phyloP scores from a whole-genome alignment of 768 basidiomycete genomes.

The Serpula lacrymans region DNA sequence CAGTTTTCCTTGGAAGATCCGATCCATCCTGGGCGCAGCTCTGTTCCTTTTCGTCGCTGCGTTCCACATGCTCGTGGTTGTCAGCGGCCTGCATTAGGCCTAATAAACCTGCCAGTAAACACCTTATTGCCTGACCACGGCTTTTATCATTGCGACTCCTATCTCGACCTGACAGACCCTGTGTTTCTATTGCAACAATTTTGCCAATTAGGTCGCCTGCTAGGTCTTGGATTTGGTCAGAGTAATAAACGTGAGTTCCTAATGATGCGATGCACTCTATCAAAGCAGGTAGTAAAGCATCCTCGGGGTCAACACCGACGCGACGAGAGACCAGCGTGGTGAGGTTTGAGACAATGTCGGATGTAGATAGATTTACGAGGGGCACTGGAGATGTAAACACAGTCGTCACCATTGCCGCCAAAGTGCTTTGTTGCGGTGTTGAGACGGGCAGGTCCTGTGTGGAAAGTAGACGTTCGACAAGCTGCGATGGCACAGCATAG shows the following conservation, averaged over 20 bases:
- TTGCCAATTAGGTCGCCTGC: conserved; percentile 79
- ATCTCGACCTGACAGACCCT: conserved; percentile 47
- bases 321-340: conserved; percentile 71
- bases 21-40: conserved; percentile 13
- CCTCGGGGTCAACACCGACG: conserved; percentile 56
- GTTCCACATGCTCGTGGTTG: conserved; percentile 32
- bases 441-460: conserved; percentile 50
- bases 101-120: conserved; percentile 63
- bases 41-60: conserved; percentile 22
- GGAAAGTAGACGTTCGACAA: conserved; percentile 73
- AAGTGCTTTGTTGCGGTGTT: conserved; percentile 51
- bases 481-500: conserved; percentile 80
- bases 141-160: conserved; percentile 36
- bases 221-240: conserved; percentile 93
- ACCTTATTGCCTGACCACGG: conserved; percentile 65
- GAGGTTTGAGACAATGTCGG: conserved; percentile 81
- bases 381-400: conserved; percentile 82
- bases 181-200: conserved; percentile 65
- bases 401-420: conserved; percentile 76
- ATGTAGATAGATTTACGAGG: conserved; percentile 86
- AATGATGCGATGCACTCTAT: conserved; percentile 80
- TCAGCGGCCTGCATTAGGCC: conserved; percentile 69
- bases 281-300: conserved; percentile 61
- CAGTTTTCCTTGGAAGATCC: conserved; percentile 20
- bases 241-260: conserved; percentile 91